Conservation (phyloP, 1,284 basidiomycete species). For the Taiwanofungus camphoratus region DNA sequence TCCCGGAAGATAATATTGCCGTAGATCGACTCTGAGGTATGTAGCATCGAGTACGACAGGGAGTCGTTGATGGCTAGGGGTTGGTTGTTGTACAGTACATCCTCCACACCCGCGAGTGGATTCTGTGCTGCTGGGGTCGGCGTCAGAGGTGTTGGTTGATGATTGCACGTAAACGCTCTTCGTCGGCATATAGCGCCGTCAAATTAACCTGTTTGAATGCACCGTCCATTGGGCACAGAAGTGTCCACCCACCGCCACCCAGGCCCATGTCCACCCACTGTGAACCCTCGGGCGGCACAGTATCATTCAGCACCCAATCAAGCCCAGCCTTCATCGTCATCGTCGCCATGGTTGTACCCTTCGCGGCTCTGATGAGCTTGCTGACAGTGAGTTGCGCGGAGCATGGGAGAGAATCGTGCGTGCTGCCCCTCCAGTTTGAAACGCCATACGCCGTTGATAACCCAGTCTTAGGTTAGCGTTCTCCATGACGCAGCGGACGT, state of each 20-base stretch:
- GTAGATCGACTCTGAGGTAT: conserved; percentile 47
- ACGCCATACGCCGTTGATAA: too few relatives aligned
- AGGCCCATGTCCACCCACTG: conserved; percentile 49
- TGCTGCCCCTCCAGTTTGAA: too few relatives aligned
- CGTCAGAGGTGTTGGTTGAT: conserved; percentile 77
- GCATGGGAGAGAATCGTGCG: too few relatives aligned
- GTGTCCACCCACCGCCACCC: conserved; percentile 61
- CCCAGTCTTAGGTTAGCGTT: too few relatives aligned
- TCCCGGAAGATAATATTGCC: conserved; percentile 79
- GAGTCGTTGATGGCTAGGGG: conserved; percentile 71
- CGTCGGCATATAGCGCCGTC: conserved; percentile 67
- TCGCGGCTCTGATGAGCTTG: conserved; percentile 88
- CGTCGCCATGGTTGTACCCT: conserved; percentile 82
- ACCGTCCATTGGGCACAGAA: conserved; percentile 88
- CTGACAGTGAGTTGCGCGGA: conserved; percentile 79
- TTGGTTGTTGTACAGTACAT: conserved; percentile 53
- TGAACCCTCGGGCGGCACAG: conserved; percentile 61
- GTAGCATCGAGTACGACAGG: conserved; percentile 70
- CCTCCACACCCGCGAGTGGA: conserved; percentile 25
- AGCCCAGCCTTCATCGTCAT: conserved; percentile 80
- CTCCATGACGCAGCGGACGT: too few relatives aligned
- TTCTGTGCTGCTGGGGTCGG: conserved; percentile 16
- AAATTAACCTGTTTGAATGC: conserved; percentile 90
- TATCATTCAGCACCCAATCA: conserved; percentile 87
- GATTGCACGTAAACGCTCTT: conserved; percentile 56